These are phyloP conservation scores for Trichophyton mentagrophytes DNA, from an alignment of 2,329 filamentous ascomycete species.

Conservation along the genomic window DNA sequence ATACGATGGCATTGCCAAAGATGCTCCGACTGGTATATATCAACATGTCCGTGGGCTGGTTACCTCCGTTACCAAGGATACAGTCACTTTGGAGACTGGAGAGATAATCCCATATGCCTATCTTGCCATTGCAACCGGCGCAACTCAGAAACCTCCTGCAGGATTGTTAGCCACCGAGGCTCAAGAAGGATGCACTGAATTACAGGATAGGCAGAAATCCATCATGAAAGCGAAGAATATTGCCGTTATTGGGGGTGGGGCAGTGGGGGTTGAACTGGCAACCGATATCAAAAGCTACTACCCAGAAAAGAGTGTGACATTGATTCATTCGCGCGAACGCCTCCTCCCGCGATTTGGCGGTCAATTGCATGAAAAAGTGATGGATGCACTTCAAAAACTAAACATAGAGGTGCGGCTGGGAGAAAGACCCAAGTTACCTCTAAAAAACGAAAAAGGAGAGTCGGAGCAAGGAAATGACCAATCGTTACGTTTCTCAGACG, in stretches of 20 bases:
- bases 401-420: conserved; percentile 14
- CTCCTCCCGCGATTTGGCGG: conserved; percentile 31
- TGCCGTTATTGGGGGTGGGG: conserved; percentile 33
- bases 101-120: conserved; percentile 41
- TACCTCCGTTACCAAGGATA: conserved; percentile 27
- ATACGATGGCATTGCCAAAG: conserved; percentile 35
- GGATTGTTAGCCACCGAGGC: conserved; percentile 9
- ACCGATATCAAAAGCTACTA: conserved; percentile 59
- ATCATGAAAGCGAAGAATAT: conserved; percentile 36
- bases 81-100: conserved; percentile 35
- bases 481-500: conserved; percentile 7
- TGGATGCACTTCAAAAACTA: conserved; percentile 13
- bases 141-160: conserved; percentile 18
- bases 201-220: conserved; percentile 17
- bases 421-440: conserved; percentile 9
- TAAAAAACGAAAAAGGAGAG: neutral
- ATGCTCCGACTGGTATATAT: conserved; percentile 27
- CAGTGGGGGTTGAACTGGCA: conserved; percentile 72
- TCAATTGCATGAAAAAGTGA: conserved; percentile 11
- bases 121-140: conserved; percentile 46
- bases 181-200: conserved; percentile 9
- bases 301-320: conserved; percentile 53
- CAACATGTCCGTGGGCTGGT: conserved; percentile 30
- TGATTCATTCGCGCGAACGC: conserved; percentile 59
- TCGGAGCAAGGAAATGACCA: neutral